Conservation (phyloP, 2,329 filamentous ascomycete genomes). For the Talaromyces sp. region DNA sequence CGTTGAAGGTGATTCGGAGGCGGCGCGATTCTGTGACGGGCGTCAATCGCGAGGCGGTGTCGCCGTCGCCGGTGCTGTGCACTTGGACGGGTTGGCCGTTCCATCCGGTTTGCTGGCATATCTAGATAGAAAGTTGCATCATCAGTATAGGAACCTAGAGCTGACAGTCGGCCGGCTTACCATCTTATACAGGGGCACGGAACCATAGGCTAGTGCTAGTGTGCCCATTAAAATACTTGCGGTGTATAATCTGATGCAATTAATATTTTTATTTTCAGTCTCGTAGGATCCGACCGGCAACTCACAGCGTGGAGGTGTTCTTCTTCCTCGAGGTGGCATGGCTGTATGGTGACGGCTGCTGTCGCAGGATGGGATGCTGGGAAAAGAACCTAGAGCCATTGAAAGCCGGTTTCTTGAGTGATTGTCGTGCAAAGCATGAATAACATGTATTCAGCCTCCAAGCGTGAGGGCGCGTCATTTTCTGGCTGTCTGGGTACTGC, state of each 20-base stretch:
- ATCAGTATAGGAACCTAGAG: neutral
- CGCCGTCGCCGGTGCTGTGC: constrained; percentile 60
- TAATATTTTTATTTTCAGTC: neutral
- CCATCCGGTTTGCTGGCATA: constrained; percentile 62
- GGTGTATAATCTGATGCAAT: constrained; percentile 53
- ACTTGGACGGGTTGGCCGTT: constrained; percentile 88
- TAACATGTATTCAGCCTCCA: neutral
- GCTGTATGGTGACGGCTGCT: constrained; percentile 29
- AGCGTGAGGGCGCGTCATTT: neutral
- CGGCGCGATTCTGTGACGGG: constrained; percentile 78
- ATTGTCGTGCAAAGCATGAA: neutral
- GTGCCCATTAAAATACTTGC: constrained; percentile 60
- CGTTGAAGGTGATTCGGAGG: constrained; percentile 92
- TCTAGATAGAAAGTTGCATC: constrained; percentile 25
- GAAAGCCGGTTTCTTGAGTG: constrained; percentile 16
- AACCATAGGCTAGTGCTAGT: constrained; percentile 60
- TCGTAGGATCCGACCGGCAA: neutral
- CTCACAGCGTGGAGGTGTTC: constrained; percentile 54
- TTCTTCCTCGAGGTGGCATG: constrained; percentile 37
- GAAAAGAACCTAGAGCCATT: constrained; percentile 27
- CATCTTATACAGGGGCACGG: constrained; percentile 66
- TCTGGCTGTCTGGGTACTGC: neutral
- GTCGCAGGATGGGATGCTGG: constrained; percentile 23
- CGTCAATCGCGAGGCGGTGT: constrained; percentile 70
- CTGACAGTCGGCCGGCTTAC: constrained; percentile 27